A percentile compares a stretch with the other conserved stretches of the same genome.
Evolutionary conservation across 495 filamentous ascomycete genomes (phyloP).

Genomic region (Sporormia fimetaria): DNA sequence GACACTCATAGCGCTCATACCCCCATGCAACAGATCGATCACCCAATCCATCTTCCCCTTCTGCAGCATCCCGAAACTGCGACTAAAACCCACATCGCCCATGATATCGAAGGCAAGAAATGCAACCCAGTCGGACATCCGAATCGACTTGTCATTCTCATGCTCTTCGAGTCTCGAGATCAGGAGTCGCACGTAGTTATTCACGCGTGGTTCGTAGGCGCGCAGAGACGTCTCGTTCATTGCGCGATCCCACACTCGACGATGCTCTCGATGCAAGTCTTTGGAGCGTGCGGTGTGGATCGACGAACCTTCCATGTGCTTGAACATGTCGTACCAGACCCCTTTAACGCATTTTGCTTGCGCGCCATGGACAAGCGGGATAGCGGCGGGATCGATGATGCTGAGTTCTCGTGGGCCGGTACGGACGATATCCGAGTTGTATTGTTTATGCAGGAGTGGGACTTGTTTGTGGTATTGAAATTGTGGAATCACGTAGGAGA

Average conservation of each 20-base stretch:
- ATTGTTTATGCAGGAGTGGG: slow-evolving; percentile 11
- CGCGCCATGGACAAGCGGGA: slow-evolving; percentile 10
- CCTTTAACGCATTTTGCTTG: slow-evolving; percentile 7
- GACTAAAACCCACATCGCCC: slow-evolving; percentile 41
- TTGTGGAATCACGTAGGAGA: neutral
- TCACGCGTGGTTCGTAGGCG: slow-evolving; percentile 20
- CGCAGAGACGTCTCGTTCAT: slow-evolving; percentile 20
- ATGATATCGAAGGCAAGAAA: slow-evolving; percentile 44
- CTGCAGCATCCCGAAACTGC: slow-evolving; percentile 33
- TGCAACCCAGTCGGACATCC: slow-evolving; percentile 36
- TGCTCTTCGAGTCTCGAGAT: slow-evolving; percentile 6
- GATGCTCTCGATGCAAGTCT: slow-evolving; percentile 6
- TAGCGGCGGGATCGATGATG: slow-evolving; percentile 9
- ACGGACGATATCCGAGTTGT: slow-evolving; percentile 11
- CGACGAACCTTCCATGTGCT: slow-evolving; percentile 2
- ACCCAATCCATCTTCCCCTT: slow-evolving; percentile 18
- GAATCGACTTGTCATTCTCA: slow-evolving; percentile 28
- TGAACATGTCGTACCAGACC: slow-evolving; percentile 5
- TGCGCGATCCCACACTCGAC: slow-evolving; percentile 16
- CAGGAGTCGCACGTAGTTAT: slow-evolving; percentile 5
- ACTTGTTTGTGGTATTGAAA: slow-evolving; percentile 9
- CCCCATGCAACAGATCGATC: slow-evolving; percentile 14
- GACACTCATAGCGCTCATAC: slow-evolving; percentile 5
- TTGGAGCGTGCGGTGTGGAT: slow-evolving; percentile 10
- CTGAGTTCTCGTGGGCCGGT: slow-evolving; percentile 17